phyloP scores from a whole-genome alignment of 2,329 filamentous ascomycete species.

The Cladophialophora chaetospira region DNA sequence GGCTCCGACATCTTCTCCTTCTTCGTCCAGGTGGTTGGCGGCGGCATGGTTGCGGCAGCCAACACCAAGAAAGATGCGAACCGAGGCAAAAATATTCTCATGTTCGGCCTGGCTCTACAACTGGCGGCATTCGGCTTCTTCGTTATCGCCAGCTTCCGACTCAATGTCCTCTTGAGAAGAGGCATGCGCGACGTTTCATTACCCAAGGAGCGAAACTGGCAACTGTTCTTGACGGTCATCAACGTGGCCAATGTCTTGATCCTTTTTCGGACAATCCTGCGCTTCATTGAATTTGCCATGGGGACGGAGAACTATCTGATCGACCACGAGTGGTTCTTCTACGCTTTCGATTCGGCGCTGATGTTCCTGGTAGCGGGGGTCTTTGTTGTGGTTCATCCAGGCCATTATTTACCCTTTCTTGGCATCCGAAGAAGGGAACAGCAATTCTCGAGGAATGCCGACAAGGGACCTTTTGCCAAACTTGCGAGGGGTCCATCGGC shows the following conservation, averaged over 20 bases:
- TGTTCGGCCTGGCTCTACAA: slow-evolving; percentile 50
- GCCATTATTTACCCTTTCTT: slow-evolving; percentile 26
- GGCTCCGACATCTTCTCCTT: slow-evolving; percentile 48
- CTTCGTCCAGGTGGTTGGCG: slow-evolving; percentile 47
- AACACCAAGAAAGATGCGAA: slow-evolving; percentile 32
- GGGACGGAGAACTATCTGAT: slow-evolving; percentile 24
- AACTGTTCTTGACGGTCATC: slow-evolving; percentile 22
- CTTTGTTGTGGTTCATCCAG: slow-evolving; percentile 26
- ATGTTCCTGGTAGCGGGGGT: slow-evolving; percentile 22
- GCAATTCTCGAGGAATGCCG: slow-evolving; percentile 23
- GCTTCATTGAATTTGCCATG: slow-evolving; percentile 23
- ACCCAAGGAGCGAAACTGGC: slow-evolving; percentile 25
- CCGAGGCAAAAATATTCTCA: slow-evolving; percentile 48
- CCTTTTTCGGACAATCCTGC: slow-evolving; percentile 23
- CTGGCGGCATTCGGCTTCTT: slow-evolving; percentile 56
- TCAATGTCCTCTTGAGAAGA: slow-evolving; percentile 21
- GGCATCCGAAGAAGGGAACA: slow-evolving; percentile 20
- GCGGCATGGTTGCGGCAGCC: slow-evolving; percentile 38
- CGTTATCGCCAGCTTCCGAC: slow-evolving; percentile 45
- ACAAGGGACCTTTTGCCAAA: slow-evolving; percentile 21
- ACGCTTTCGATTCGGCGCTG: slow-evolving; percentile 25
- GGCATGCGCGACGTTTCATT: slow-evolving; percentile 15
- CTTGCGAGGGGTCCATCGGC: slow-evolving; percentile 13
- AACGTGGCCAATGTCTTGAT: slow-evolving; percentile 26
- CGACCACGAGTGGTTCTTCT: slow-evolving; percentile 29